Percentiles rank a stretch among this genome's conserved stretches.
phyloP scores from a whole-genome alignment of 2,329 filamentous ascomycete genomes.

The Verruconis gallopava region DNA sequence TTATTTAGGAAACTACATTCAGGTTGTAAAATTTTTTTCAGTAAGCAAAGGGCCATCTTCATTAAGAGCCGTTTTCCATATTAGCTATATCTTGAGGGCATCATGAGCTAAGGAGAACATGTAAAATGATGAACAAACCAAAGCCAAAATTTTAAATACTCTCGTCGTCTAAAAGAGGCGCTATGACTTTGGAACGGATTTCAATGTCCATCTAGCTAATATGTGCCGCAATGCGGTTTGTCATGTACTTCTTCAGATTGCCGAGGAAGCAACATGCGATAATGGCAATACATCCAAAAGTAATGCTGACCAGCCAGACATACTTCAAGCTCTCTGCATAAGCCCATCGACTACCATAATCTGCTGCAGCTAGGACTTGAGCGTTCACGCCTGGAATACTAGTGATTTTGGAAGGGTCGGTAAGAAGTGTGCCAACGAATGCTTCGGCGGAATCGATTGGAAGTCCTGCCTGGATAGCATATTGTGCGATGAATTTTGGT shows the following conservation, averaged over 20 bases:
- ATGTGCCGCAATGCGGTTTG: conserved; percentile 5
- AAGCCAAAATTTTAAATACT: too few species aligned
- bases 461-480: not conserved
- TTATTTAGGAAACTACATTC: too few species aligned
- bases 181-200: too few species aligned
- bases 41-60: too few species aligned
- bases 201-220: too few species aligned
- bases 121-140: too few species aligned
- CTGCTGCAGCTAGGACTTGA: not conserved
- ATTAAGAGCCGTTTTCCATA: too few species aligned
- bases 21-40: too few species aligned
- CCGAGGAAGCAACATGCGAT: conserved; percentile 2
- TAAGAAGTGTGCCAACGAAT: not conserved
- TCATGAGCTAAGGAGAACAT: too few species aligned
- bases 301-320: conserved; percentile 4
- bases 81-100: too few species aligned
- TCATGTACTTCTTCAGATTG: conserved; percentile 2
- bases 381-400: not conserved
- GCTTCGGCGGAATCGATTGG: not conserved
- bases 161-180: too few species aligned
- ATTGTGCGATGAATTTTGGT: not conserved
- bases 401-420: not conserved
- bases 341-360: not conserved
- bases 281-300: conserved; percentile 3
- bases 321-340: conserved; percentile 4